phyloP scores from a whole-genome alignment of 129 eudicot species.

The Artemisia tridentata region DNA sequence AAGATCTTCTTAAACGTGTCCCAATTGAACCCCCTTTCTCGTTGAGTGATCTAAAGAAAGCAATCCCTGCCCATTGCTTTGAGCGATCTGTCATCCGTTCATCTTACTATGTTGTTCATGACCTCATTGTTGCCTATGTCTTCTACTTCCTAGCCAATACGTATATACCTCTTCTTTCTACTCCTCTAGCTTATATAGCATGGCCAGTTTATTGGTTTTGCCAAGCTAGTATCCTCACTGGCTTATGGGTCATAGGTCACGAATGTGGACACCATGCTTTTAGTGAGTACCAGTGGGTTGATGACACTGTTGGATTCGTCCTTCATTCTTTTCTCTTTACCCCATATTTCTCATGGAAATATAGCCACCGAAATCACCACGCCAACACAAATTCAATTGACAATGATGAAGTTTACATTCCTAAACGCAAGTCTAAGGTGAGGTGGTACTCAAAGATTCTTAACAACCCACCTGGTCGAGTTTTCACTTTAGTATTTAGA shows the following conservation, averaged over 20 bases:
- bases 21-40: constrained; percentile 34
- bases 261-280: constrained; percentile 39
- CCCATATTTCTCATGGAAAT: constrained; percentile 40
- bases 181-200: constrained; percentile 25
- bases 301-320: constrained; percentile 34
- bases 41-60: constrained; percentile 36
- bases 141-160: constrained; percentile 30
- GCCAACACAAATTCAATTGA: constrained; percentile 37
- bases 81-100: constrained; percentile 26
- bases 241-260: constrained; percentile 39
- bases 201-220: constrained; percentile 37
- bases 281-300: constrained; percentile 29
- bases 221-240: constrained; percentile 38
- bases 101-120: constrained; percentile 34
- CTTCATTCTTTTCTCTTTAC: constrained; percentile 30
- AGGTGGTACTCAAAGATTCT: constrained; percentile 25
- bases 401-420: constrained; percentile 37
- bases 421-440: constrained; percentile 34
- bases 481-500: constrained; percentile 28
- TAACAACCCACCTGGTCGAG: constrained; percentile 42
- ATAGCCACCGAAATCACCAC: constrained; percentile 38
- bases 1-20: constrained; percentile 24
- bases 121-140: constrained; percentile 28
- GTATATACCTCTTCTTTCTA: constrained; percentile 26
- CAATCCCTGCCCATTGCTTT: constrained; percentile 37